Evolutionary conservation across 2,329 filamentous ascomycete species (phyloP), one percentile per base, ranked within the genome.

Genomic region (Chaetothyriales sp.): DNA sequence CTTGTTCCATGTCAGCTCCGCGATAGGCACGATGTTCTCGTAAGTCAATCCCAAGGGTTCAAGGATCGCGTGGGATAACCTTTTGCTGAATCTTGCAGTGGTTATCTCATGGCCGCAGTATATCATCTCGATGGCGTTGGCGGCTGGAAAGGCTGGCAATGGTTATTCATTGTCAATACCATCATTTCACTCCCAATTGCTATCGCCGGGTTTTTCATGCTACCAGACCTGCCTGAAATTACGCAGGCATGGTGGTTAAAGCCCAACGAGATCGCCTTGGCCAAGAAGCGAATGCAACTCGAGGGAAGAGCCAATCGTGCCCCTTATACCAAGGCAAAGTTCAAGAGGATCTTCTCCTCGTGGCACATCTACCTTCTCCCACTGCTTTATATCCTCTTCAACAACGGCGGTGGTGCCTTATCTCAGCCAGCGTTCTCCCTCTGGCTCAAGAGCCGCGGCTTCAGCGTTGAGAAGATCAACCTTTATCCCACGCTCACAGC

Each of bases 301-400:
- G 73, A 76, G 62, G 72, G 74, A 18, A 64, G 75, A 9, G 63
- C 70, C 54, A 63, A 67, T 19, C 63, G 72, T 49, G 62, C 66
- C 45, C 71, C 72, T 0, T 76, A 73, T 56, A 75, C 72, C 0
- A 68, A 65, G 49, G 62, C 65, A 2, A 83, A 81, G 64, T 60
- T 84, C 43, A 73, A 71, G 63, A 77, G 75, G 58, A 83, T 84
- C 18, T 76, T 83, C 52, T 70, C 71, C 0, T 77, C 75, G 5
- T 85, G 82, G 81, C 81, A 81, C 55, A 77, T 85, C 1, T 85
- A 81, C 51, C 57, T 75, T 0, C 66, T 85, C 2, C 73, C 73
- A 0, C 51, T 77, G 0, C 64, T 83, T 1, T 85, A 84, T 61
- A 71, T 83, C 61, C 73, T 77, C 44, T 84, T 83, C 69, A 82